phyloP scores from a whole-genome alignment of 75 land plant genomes.

The Chamaecyparis obtusa region DNA sequence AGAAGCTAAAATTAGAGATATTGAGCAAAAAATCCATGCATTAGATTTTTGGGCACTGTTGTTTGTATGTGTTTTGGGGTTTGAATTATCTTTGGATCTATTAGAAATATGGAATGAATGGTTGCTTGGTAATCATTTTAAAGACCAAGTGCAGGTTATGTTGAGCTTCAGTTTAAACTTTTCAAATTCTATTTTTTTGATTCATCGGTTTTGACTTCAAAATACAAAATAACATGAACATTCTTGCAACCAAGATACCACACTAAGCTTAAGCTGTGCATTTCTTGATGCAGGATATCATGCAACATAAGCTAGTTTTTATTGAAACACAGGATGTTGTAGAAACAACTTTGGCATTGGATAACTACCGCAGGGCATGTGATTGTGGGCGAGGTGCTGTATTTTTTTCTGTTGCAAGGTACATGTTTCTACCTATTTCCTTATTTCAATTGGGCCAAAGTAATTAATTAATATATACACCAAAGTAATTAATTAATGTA shows the following conservation, averaged over 20 bases:
- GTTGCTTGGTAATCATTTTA: background rate
- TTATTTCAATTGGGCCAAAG: background rate
- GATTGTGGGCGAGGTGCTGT: slow-evolving; percentile 99
- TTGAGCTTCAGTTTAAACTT: background rate
- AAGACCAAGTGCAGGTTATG: background rate
- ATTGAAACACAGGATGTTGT: slow-evolving; percentile 99
- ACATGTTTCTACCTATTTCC: background rate
- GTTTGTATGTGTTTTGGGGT: background rate
- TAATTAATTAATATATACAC: background rate
- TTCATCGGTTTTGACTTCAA: too few species aligned
- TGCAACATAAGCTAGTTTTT: slow-evolving; percentile 99
- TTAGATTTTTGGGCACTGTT: background rate
- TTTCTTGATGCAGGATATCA: slow-evolving; percentile 72
- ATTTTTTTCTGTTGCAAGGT: slow-evolving; percentile 99
- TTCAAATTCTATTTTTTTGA: background rate
- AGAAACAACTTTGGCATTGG: slow-evolving; percentile 96
- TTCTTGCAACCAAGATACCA: background rate
- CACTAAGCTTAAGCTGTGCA: background rate
- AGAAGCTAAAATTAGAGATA: background rate
- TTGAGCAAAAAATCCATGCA: too few species aligned
- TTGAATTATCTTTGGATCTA: background rate
- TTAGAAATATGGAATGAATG: background rate
- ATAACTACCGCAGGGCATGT: slow-evolving; percentile 95
- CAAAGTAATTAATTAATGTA: too few species aligned
- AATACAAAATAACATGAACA: background rate